phyloP scores from a whole-genome alignment of 352 stramenopile species.

The Globisporangium takayamanum region DNA sequence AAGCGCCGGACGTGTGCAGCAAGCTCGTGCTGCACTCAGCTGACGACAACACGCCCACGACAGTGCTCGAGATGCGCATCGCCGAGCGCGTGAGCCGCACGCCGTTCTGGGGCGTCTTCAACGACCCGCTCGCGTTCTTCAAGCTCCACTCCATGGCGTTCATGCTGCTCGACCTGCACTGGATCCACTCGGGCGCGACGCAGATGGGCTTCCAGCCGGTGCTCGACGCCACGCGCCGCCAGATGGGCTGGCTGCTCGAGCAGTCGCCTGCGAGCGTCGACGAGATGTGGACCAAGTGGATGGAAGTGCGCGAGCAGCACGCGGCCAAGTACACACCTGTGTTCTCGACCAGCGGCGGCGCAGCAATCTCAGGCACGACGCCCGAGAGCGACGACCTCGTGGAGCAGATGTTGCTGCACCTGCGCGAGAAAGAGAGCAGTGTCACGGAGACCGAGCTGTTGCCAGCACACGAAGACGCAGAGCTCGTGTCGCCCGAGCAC shows the following conservation, averaged over 20 bases:
- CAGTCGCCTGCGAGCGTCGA: conserved; percentile 64
- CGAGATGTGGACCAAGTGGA: conserved; percentile 83
- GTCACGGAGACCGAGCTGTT: neutral
- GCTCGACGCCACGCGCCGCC: conserved; percentile 63
- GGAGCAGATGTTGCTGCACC: conserved; percentile 13
- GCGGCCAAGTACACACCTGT: conserved; percentile 42
- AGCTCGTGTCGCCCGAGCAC: neutral
- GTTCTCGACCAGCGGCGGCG: conserved; percentile 9
- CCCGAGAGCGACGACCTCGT: conserved; percentile 13
- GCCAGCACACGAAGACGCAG: conserved; percentile 1
- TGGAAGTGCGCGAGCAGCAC: conserved; percentile 71
- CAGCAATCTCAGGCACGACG: neutral
- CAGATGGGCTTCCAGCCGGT: conserved; percentile 84
- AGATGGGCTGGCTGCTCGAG: conserved; percentile 80
- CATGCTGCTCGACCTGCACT: conserved; percentile 80
- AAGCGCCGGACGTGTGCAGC: conserved; percentile 54
- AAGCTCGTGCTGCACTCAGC: conserved; percentile 65
- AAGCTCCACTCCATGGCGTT: conserved; percentile 84
- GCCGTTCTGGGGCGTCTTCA: conserved; percentile 78
- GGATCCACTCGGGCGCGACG: conserved; percentile 69
- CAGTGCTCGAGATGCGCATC: conserved; percentile 66
- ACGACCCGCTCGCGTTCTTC: conserved; percentile 56
- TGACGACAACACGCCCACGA: conserved; percentile 24
- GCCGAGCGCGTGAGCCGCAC: conserved; percentile 75
- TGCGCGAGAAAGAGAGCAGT: conserved; percentile 7